A percentile compares a stretch with the other conserved stretches of the same genome.
Evolutionary conservation across 2,329 filamentous ascomycete genomes (phyloP).

Genomic region (Aspergillus quadricinctus): DNA sequence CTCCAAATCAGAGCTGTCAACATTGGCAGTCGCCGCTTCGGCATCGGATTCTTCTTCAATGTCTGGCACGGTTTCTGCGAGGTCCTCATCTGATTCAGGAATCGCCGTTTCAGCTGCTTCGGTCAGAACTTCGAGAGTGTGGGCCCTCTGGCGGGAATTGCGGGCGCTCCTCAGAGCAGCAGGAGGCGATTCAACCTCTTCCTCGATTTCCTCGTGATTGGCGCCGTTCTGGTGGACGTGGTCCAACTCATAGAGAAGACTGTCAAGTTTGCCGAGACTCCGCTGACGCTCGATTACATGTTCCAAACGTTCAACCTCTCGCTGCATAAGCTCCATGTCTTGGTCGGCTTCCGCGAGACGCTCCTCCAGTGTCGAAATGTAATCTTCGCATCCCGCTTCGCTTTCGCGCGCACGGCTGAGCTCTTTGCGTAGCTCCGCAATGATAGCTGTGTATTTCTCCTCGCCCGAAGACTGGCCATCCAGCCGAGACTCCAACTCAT

Average conservation of each 20-base stretch:
- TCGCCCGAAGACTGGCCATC: slow-evolving; percentile 88
- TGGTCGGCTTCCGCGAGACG: slow-evolving; percentile 93
- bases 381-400: slow-evolving; percentile 86
- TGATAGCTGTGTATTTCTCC: slow-evolving; percentile 83
- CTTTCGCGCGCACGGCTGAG: slow-evolving; percentile 83
- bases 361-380: slow-evolving; percentile 95
- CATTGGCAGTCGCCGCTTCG: slow-evolving; percentile 15
- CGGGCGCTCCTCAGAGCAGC: slow-evolving; percentile 16
- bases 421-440: slow-evolving; percentile 86
- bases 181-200: slow-evolving; percentile 12
- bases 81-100: slow-evolving; percentile 42
- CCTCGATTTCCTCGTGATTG: slow-evolving; percentile 19
- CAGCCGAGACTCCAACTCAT: slow-evolving; percentile 84
- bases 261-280: slow-evolving; percentile 91
- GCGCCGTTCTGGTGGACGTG: slow-evolving; percentile 57
- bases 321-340: slow-evolving; percentile 93
- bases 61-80: slow-evolving; percentile 31
- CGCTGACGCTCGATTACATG: slow-evolving; percentile 93
- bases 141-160: slow-evolving; percentile 28
- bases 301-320: slow-evolving; percentile 89
- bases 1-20: slow-evolving; percentile 31
- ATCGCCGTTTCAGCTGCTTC: slow-evolving; percentile 44
- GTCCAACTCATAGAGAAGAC: slow-evolving; percentile 84
- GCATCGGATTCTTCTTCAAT: slow-evolving; percentile 19
- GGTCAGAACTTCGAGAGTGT: slow-evolving; percentile 39